Evolutionary conservation across 169 alveolate genomes (phyloP).

Genomic region (Plasmodium gaboni): DNA sequence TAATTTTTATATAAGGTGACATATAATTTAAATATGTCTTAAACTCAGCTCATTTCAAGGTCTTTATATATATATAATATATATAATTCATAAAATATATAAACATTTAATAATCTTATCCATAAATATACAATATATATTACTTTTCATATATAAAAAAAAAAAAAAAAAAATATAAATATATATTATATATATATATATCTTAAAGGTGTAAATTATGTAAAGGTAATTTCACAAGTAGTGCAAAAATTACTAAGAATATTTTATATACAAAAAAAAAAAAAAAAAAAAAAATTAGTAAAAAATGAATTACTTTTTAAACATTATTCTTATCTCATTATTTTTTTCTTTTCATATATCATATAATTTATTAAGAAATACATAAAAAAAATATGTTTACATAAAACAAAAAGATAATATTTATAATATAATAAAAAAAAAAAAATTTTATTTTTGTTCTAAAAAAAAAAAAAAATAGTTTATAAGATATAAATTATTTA

Average conservation of each 20-base stretch:
- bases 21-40: too few species aligned
- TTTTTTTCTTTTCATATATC: not conserved
- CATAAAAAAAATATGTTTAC: slow-evolving; percentile 14
- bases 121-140: too few species aligned
- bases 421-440: not conserved
- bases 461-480: not conserved
- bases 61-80: too few species aligned
- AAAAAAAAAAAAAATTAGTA: slow-evolving; percentile 2
- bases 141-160: not conserved
- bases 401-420: not conserved
- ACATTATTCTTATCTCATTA: not conserved
- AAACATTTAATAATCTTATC: too few species aligned
- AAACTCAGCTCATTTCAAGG: too few species aligned
- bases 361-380: not conserved
- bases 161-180: slow-evolving; percentile 6
- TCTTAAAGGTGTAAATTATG: not conserved
- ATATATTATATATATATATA: slow-evolving; percentile 7
- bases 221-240: not conserved
- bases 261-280: slow-evolving; percentile 2
- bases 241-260: slow-evolving; percentile 27
- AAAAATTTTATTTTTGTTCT: not conserved
- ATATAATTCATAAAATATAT: too few species aligned
- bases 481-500: not conserved
- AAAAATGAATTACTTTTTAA: not conserved
- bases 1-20: not conserved